Evolutionary conservation across 805 yeast species (phyloP).

Genomic region (Sugiyamaella smithiae): DNA sequence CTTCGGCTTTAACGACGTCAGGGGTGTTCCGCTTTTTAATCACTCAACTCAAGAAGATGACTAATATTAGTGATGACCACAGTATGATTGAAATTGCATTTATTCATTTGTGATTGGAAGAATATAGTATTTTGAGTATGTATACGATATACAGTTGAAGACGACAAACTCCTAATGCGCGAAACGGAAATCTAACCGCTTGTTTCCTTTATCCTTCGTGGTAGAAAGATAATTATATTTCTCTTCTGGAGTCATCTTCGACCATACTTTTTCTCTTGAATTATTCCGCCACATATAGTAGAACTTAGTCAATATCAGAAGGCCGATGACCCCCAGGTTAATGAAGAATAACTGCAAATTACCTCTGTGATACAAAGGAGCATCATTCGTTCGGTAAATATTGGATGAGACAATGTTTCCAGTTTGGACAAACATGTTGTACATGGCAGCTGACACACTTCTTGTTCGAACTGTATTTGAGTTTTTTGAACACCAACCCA

Average conservation of each 20-base stretch:
- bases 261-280: constrained; percentile 48
- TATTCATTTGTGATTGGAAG: too few species aligned
- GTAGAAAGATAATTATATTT: constrained; percentile 44
- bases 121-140: too few species aligned
- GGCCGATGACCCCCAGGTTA: constrained; percentile 21
- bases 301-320: constrained; percentile 27
- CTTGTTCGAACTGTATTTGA: constrained; percentile 62
- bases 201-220: constrained; percentile 54
- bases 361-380: constrained; percentile 60
- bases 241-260: constrained; percentile 47
- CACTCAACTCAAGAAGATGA: too few species aligned
- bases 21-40: too few species aligned
- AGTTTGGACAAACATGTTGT: constrained; percentile 62
- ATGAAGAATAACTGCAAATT: constrained; percentile 38
- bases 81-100: too few species aligned
- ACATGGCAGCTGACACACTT: constrained; percentile 62
- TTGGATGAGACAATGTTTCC: constrained; percentile 54
- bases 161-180: constrained; percentile 43
- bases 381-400: constrained; percentile 55
- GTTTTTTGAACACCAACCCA: constrained; percentile 60
- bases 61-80: too few species aligned
- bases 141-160: too few species aligned
- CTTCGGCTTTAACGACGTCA: too few species aligned
- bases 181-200: constrained; percentile 53
- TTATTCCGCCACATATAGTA: constrained; percentile 36